These are phyloP conservation scores for Candida taoyuanica DNA, from an alignment of 805 yeast genomes.

Conservation along the genomic window DNA sequence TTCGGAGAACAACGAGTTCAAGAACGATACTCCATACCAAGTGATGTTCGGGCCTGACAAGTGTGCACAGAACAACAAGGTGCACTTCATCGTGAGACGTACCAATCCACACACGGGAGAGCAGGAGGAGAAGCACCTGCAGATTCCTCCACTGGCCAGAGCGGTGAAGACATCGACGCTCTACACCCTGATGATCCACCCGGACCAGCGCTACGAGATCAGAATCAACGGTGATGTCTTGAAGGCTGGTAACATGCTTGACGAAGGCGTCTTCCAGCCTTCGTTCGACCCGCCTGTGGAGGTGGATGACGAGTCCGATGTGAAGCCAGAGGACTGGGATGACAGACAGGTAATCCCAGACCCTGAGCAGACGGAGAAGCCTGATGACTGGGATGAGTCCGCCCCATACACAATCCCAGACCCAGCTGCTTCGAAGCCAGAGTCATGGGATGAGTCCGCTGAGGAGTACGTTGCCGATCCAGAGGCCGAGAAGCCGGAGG, in stretches of 20 bases:
- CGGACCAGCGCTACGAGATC: constrained; percentile 68
- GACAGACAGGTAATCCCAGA: constrained; percentile 65
- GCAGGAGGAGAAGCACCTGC: constrained; percentile 65
- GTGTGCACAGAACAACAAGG: constrained; percentile 77
- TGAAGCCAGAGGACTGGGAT: constrained; percentile 80
- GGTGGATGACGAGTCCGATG: constrained; percentile 51
- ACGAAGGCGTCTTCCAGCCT: constrained; percentile 55
- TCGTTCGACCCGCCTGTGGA: constrained; percentile 61
- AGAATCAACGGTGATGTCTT: constrained; percentile 76
- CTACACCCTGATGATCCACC: constrained; percentile 71
- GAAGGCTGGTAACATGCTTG: constrained; percentile 63
- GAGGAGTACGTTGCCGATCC: constrained; percentile 64
- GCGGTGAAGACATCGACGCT: constrained; percentile 53
- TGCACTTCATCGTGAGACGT: constrained; percentile 69
- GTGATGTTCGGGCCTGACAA: constrained; percentile 94
- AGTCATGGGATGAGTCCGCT: constrained; percentile 70
- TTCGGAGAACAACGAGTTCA: constrained; percentile 43
- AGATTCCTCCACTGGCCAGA: constrained; percentile 54
- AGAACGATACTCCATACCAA: constrained; percentile 67
- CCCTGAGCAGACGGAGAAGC: constrained; percentile 58
- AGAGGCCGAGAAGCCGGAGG: constrained; percentile 58
- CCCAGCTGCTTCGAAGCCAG: constrained; percentile 65
- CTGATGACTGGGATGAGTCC: constrained; percentile 80
- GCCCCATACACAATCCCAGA: constrained; percentile 64
- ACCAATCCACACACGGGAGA: constrained; percentile 49